phyloP scores from a whole-genome alignment of 2,329 filamentous ascomycete species.

The Trichoderma koningiopsis region DNA sequence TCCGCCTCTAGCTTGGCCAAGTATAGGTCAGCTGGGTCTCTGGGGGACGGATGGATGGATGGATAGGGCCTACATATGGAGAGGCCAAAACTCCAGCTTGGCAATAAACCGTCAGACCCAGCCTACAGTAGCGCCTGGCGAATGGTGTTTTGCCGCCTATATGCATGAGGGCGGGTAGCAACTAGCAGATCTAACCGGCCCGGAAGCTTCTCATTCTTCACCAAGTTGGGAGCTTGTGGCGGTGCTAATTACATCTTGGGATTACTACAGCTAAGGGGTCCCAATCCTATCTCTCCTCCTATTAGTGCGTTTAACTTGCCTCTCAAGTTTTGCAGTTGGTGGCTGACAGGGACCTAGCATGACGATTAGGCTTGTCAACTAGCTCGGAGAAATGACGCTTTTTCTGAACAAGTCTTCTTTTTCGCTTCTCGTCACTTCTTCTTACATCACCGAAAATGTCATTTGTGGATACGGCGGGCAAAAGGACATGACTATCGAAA shows the following conservation, averaged over 20 bases:
- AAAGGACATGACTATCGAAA: constrained; percentile 2
- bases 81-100: neutral
- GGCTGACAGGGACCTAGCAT: neutral
- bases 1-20: constrained; percentile 2
- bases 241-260: neutral
- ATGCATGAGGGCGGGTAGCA: constrained; percentile 23
- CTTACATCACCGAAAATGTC: constrained; percentile 7
- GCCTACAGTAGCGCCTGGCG: neutral
- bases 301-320: constrained; percentile 16
- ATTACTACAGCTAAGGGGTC: neutral
- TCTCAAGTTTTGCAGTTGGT: neutral
- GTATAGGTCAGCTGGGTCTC: constrained; percentile 21
- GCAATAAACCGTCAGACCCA: constrained; percentile 21
- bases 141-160: constrained; percentile 20
- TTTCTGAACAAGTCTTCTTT: neutral
- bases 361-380: neutral
- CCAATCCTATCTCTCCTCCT: constrained; percentile 4
- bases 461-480: constrained; percentile 13
- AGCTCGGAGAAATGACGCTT: neutral
- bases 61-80: constrained; percentile 12
- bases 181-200: constrained; percentile 23
- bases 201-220: constrained; percentile 8
- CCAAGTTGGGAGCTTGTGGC: constrained; percentile 2
- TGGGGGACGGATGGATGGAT: constrained; percentile 6
- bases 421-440: neutral